phyloP scores from a whole-genome alignment of 208 protist genomes.

The Angomonas desouzai region DNA sequence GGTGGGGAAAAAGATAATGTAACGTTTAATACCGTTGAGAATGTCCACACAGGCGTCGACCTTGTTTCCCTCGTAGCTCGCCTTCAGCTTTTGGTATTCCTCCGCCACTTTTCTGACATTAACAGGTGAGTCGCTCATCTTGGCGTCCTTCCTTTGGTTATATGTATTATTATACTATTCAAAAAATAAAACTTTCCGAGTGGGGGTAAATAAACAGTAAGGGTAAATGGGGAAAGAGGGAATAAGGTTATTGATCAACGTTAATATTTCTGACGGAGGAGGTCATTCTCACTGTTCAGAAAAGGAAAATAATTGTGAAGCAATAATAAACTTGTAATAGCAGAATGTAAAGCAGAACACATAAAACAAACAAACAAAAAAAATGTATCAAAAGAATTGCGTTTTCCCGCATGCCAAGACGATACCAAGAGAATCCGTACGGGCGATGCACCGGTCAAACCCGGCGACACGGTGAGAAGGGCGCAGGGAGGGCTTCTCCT shows the following conservation, averaged over 20 bases:
- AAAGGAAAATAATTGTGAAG: no score
- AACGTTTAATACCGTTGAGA: conserved; percentile 62
- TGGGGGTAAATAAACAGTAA: conserved; percentile 3
- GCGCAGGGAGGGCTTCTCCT: no score
- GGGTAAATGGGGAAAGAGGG: conserved; percentile 5
- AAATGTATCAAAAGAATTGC: conserved; percentile 1
- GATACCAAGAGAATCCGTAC: background rate
- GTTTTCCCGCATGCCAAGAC: background rate
- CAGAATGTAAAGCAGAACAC: conserved; percentile 19
- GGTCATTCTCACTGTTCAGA: no score
- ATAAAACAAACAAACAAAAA: conserved; percentile 4
- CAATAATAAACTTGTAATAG: no score
- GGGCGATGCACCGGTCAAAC: background rate
- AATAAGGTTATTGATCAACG: background rate
- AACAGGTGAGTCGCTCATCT: conserved; percentile 35
- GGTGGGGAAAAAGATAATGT: conserved; percentile 84
- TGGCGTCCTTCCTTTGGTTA: background rate
- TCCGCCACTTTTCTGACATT: conserved; percentile 70
- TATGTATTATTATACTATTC: no score
- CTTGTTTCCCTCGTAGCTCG: conserved; percentile 58
- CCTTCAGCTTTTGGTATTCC: conserved; percentile 72
- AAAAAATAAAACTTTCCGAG: conserved; percentile 8
- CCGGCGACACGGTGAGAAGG: background rate
- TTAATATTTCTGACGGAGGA: no score
- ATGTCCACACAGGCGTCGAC: conserved; percentile 42